phyloP scores from a whole-genome alignment of 179 eudicot genomes.

The Silene noctiflora region DNA sequence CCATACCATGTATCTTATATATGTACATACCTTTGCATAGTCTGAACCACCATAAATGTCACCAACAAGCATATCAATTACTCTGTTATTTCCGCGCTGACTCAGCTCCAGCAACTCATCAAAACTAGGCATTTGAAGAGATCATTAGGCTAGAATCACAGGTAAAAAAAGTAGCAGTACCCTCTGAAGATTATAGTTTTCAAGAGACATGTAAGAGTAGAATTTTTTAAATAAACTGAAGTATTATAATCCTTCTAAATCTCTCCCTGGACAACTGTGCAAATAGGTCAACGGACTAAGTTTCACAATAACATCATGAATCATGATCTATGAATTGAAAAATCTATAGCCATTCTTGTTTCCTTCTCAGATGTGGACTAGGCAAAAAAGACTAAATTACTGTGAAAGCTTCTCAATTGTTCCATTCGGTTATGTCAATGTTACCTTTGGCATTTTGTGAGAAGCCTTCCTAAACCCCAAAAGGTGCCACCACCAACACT shows the following conservation, averaged over 20 bases:
- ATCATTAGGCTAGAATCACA: not conserved
- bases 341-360: not conserved
- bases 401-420: not conserved
- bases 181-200: not conserved
- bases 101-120: slow-evolving; percentile 94
- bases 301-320: not conserved
- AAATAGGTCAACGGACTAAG: not conserved
- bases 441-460: slow-evolving; percentile 91
- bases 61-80: slow-evolving; percentile 97
- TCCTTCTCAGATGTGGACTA: not conserved
- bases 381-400: not conserved
- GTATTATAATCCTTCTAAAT: not conserved
- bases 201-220: not conserved
- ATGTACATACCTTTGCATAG: slow-evolving; percentile 65
- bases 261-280: not conserved
- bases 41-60: slow-evolving; percentile 88
- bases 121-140: slow-evolving; percentile 48
- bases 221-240: too few relatives aligned
- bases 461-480: slow-evolving; percentile 84
- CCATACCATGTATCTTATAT: slow-evolving; percentile 1
- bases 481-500: slow-evolving; percentile 97
- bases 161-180: not conserved
- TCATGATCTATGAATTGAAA: not conserved
- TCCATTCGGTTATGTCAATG: not conserved
- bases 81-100: slow-evolving; percentile 76